phyloP scores from a whole-genome alignment of 805 yeast genomes.

The Cyberlindnera samutprakarnensis region DNA sequence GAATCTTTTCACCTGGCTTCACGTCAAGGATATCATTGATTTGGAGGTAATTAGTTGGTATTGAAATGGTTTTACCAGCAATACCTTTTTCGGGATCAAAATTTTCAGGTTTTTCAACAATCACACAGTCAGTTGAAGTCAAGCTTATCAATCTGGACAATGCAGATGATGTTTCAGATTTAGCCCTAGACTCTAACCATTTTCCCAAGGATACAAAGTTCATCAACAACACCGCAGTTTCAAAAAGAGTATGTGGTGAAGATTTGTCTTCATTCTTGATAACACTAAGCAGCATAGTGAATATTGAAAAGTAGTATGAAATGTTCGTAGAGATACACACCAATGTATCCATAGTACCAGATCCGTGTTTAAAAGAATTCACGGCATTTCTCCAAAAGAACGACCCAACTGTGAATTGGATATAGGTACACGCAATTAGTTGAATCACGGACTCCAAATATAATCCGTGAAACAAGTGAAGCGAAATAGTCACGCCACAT shows the following conservation, averaged over 20 bases:
- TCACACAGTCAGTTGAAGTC: slow-evolving; percentile 69
- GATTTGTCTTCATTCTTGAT: slow-evolving; percentile 31
- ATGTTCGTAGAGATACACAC: slow-evolving; percentile 76
- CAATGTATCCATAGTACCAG: slow-evolving; percentile 88
- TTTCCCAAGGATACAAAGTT: slow-evolving; percentile 85
- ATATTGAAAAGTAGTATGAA: slow-evolving; percentile 67
- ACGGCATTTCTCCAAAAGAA: slow-evolving; percentile 59
- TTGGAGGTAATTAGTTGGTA: slow-evolving; percentile 76
- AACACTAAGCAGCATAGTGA: slow-evolving; percentile 46
- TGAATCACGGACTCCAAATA: slow-evolving; percentile 58
- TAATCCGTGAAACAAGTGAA: slow-evolving; percentile 43
- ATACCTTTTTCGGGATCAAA: slow-evolving; percentile 14
- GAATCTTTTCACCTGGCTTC: slow-evolving; percentile 80
- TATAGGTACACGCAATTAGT: slow-evolving; percentile 45
- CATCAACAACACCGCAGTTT: slow-evolving; percentile 79
- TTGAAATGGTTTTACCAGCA: slow-evolving; percentile 30
- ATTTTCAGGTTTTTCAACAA: slow-evolving; percentile 37
- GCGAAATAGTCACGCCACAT: slow-evolving; percentile 22
- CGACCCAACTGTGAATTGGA: slow-evolving; percentile 57
- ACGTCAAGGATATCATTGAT: slow-evolving; percentile 68
- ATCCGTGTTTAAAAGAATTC: slow-evolving; percentile 58
- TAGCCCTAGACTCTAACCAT: slow-evolving; percentile 84
- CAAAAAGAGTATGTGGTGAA: slow-evolving; percentile 76
- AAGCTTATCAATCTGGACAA: slow-evolving; percentile 72
- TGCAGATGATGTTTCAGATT: slow-evolving; percentile 89